Percentiles rank a stretch among this genome's conserved stretches.
Evolutionary conservation across 106 monocot genomes (phyloP).

Genomic region (Chionographis japonica): DNA sequence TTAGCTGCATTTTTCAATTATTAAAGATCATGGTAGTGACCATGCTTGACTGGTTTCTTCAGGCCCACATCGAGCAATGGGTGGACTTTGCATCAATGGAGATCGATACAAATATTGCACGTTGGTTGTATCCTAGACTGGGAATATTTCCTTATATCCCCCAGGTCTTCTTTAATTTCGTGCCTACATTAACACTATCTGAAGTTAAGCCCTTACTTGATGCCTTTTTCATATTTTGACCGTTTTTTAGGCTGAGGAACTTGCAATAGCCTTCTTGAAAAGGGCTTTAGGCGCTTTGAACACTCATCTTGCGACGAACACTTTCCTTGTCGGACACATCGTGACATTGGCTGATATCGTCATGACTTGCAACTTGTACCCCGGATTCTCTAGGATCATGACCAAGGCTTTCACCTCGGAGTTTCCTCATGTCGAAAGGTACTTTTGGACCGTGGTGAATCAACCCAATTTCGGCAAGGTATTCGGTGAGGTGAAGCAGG

Average conservation of each 20-base stretch:
- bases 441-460: slow-evolving; percentile 88
- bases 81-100: slow-evolving; percentile 74
- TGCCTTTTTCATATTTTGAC: not conserved
- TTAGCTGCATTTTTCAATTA: no score
- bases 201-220: not conserved
- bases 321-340: slow-evolving; percentile 71
- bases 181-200: not conserved
- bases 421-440: slow-evolving; percentile 89
- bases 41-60: not conserved
- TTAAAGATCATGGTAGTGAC: not conserved
- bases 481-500: slow-evolving; percentile 66
- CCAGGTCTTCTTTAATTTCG: slow-evolving; percentile 23
- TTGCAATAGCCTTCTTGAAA: slow-evolving; percentile 59
- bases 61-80: slow-evolving; percentile 90
- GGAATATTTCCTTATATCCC: slow-evolving; percentile 47
- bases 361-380: slow-evolving; percentile 62
- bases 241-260: slow-evolving; percentile 59
- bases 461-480: slow-evolving; percentile 72
- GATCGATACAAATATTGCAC: slow-evolving; percentile 48
- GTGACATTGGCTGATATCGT: slow-evolving; percentile 84
- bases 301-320: slow-evolving; percentile 63
- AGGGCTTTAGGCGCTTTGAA: slow-evolving; percentile 59
- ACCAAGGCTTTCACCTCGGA: slow-evolving; percentile 75
- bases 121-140: slow-evolving; percentile 65
- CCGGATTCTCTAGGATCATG: slow-evolving; percentile 48